Evolutionary conservation across 108 stramenopile genomes (phyloP).

Genomic region (Mediolabrus comicus): DNA sequence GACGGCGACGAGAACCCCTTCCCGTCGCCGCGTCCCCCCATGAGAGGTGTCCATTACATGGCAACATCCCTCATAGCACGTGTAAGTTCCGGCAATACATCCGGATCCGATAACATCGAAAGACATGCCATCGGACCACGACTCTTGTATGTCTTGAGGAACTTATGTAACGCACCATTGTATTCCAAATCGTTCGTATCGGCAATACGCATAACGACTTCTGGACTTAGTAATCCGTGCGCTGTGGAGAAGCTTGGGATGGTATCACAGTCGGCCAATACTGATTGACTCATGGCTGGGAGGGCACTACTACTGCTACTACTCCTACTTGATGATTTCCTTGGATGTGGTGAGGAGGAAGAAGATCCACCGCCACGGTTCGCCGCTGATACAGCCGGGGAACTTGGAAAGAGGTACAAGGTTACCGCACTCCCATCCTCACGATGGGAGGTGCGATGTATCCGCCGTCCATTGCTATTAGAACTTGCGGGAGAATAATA

Average conservation of each 20-base stretch:
- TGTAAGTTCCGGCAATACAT: constrained; percentile 75
- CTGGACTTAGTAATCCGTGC: constrained; percentile 78
- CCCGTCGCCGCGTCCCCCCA: too few relatives aligned
- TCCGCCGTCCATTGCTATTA: not conserved
- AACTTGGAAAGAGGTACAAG: not conserved
- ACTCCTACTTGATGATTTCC: not conserved
- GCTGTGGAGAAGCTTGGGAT: constrained; percentile 66
- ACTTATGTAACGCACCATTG: constrained; percentile 34
- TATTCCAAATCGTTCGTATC: constrained; percentile 31
- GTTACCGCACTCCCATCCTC: not conserved
- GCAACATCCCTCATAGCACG: constrained; percentile 75
- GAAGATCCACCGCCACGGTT: not conserved
- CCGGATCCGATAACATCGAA: constrained; percentile 71
- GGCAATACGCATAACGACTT: constrained; percentile 72
- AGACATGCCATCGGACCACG: constrained; percentile 83
- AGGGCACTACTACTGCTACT: too few relatives aligned
- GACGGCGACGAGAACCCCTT: too few relatives aligned
- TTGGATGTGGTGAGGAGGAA: too few relatives aligned
- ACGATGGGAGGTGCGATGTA: not conserved
- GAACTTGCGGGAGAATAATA: not conserved
- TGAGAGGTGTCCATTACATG: not conserved
- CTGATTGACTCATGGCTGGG: constrained; percentile 46
- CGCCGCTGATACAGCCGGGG: not conserved
- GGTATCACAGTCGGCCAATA: constrained; percentile 60
- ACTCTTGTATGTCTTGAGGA: constrained; percentile 59